Evolutionary conservation across 1,284 basidiomycete species (phyloP).

Genomic region (Ganoderma lingzhi): DNA sequence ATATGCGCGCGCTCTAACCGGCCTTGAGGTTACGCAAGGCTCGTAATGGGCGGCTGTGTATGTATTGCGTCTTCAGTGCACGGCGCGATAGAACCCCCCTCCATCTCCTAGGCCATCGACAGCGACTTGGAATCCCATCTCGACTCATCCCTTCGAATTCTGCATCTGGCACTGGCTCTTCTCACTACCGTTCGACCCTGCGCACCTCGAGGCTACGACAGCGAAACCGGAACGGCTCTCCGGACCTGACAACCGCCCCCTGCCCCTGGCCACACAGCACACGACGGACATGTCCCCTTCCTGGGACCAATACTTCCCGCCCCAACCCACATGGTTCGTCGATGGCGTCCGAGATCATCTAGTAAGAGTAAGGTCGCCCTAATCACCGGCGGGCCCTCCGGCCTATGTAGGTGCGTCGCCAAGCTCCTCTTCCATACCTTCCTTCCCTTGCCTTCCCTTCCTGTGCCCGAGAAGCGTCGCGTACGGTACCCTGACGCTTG

Average conservation of each 20-base stretch:
- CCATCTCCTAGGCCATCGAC: background rate
- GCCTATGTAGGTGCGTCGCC: conserved; percentile 14
- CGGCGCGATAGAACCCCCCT: background rate
- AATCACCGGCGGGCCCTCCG: conserved; percentile 25
- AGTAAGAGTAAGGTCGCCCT: conserved; percentile 27
- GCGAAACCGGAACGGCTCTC: no score
- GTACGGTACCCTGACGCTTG: no score
- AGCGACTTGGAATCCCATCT: background rate
- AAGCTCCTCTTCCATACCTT: background rate
- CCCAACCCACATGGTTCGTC: conserved; percentile 13
- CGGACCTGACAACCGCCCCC: background rate
- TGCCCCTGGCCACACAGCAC: background rate
- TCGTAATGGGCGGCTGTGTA: background rate
- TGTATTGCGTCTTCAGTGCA: background rate
- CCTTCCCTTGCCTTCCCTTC: background rate
- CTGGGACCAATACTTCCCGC: conserved; percentile 14
- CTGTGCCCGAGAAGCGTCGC: background rate
- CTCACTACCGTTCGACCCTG: background rate
- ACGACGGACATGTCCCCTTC: conserved; percentile 4
- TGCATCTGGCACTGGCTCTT: background rate
- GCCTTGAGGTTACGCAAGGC: background rate
- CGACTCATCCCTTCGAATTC: background rate
- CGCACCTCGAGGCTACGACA: background rate
- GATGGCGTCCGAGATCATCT: conserved; percentile 28
- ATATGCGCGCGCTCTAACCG: background rate